Base-by-base conservation (phyloP, 1,284 basidiomycete genomes). In the Austroboletus niveus region DNA sequence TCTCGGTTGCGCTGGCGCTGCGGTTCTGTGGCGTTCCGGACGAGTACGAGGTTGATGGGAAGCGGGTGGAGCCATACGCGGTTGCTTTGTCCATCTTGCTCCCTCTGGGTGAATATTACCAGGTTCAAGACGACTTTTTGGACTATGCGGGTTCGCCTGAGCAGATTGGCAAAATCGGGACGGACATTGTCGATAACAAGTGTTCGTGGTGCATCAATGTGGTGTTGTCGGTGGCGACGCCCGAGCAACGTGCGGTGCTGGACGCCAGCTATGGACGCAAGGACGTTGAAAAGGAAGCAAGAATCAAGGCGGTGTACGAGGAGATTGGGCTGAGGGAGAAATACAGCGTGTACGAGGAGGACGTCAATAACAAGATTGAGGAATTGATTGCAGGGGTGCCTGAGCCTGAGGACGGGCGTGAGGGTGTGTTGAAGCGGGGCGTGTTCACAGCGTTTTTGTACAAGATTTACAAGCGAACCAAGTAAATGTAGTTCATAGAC, bases 181-280 rank as follows among this genome's bases (percentile, higher is more conserved):
- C 96, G 20, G 97, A 99, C 71, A 99, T 99, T 64, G 73, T 97
- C 52, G 96, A 99, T 75, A 98, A 98, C 84, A 99, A 99, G 76
- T 99, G 97, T 75, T 92, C 90, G 39, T 99, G 96, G 97, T 89
- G 89, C 66, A 79, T 99, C 72, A 98, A 98, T 73, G 86, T 85
- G n/a, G 96, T 94, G 32, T 80, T 99, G 55, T 75, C 78, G n/a
- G 63, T 76, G 45, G 83, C 78, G 3, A 74, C 71, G 3, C 72
- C 79, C 1, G 74, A 64, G 68, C 92, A 80, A 78, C 83, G 73
- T 38, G 68, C 68, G 40, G 64, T 84, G 59, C 81, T 79, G 32
- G 82, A 94, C 60, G 84, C 80, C 39, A 92, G 94, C 73, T 99
- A 99, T 69, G 96, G 96, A 6, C 77, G 81, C 55, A 98, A 97